These are phyloP conservation scores for Cystoderma amianthinum DNA, from an alignment of 768 basidiomycete genomes.

Conservation along the genomic window DNA sequence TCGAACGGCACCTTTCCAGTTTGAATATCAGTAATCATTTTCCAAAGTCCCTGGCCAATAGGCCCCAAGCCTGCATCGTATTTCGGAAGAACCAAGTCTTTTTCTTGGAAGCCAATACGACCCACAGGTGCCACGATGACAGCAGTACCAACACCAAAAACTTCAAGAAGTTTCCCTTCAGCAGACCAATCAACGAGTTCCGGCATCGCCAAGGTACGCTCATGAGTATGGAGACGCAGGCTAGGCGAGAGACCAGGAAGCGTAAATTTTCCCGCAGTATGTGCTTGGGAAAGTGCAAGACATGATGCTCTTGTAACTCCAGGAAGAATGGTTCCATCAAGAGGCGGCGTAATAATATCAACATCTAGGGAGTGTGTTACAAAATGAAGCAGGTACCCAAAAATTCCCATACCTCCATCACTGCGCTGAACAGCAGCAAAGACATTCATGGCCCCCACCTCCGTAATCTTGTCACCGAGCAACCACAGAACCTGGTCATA, in stretches of 20 bases:
- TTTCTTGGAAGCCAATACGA: slow-evolving; percentile 44
- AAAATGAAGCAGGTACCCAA: too few species aligned
- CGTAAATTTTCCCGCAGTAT: slow-evolving; percentile 37
- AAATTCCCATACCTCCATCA: slow-evolving; percentile 37
- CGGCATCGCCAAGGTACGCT: slow-evolving; percentile 51
- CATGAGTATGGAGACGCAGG: slow-evolving; percentile 36
- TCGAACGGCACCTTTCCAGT: slow-evolving; percentile 56
- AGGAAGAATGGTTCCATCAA: slow-evolving; percentile 85
- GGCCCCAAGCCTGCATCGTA: slow-evolving; percentile 38
- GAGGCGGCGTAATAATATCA: slow-evolving; percentile 76
- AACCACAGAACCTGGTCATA: slow-evolving; percentile 82
- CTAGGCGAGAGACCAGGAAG: slow-evolving; percentile 33
- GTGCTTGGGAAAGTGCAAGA: slow-evolving; percentile 55
- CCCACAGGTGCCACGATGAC: slow-evolving; percentile 61
- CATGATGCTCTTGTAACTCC: slow-evolving; percentile 86
- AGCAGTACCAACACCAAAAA: slow-evolving; percentile 76
- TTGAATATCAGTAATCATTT: slow-evolving; percentile 64
- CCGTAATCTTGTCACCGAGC: slow-evolving; percentile 50
- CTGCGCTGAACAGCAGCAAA: slow-evolving; percentile 58
- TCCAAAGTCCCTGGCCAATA: slow-evolving; percentile 59
- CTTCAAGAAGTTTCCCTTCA: slow-evolving; percentile 58
- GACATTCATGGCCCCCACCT: slow-evolving; percentile 79
- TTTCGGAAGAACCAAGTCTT: slow-evolving; percentile 42
- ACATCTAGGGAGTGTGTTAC: slow-evolving; percentile 38
- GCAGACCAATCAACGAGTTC: slow-evolving; percentile 41